Conservation (phyloP, 1,284 basidiomycete species). For the Ustilago tritici region DNA sequence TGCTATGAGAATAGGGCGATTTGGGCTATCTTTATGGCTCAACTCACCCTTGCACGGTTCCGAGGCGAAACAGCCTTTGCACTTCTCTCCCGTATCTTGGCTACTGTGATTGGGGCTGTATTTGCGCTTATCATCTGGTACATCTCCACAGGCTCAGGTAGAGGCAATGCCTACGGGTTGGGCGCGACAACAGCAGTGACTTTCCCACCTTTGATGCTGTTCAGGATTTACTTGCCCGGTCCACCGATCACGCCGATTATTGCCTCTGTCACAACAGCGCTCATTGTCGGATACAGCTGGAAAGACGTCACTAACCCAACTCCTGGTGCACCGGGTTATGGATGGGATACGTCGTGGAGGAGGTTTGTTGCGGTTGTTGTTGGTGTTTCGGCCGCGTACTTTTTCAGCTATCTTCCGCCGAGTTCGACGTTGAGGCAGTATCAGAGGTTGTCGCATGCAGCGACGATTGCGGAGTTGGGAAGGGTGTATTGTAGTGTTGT, state of each 20-base stretch:
- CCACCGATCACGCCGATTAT: constrained; percentile 80
- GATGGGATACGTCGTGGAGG: constrained; percentile 72
- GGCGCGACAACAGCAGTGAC: constrained; percentile 78
- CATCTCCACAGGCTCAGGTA: constrained; percentile 72
- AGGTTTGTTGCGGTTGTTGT: constrained; percentile 69
- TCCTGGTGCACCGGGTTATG: constrained; percentile 67
- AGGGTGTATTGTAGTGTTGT: constrained; percentile 71
- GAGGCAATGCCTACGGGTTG: constrained; percentile 78
- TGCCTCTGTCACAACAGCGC: constrained; percentile 77
- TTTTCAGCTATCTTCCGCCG: constrained; percentile 69
- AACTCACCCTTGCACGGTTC: constrained; percentile 61
- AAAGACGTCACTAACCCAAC: constrained; percentile 58
- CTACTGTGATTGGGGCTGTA: constrained; percentile 71
- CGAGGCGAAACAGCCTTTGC: constrained; percentile 65
- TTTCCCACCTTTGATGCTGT: constrained; percentile 75
- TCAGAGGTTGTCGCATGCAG: constrained; percentile 70
- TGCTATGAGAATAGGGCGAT: constrained; percentile 64
- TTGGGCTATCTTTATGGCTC: constrained; percentile 68
- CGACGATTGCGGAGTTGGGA: constrained; percentile 70
- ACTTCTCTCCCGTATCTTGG: constrained; percentile 56
- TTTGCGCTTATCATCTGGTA: constrained; percentile 80
- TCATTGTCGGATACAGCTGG: constrained; percentile 63
- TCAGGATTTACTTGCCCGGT: constrained; percentile 80
- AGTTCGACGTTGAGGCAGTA: constrained; percentile 69
- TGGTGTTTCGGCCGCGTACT: constrained; percentile 64